Percentiles rank a stretch among this genome's conserved stretches.
Evolutionary conservation across 768 basidiomycete species (phyloP).

Genomic region (Mycena belliarum): DNA sequence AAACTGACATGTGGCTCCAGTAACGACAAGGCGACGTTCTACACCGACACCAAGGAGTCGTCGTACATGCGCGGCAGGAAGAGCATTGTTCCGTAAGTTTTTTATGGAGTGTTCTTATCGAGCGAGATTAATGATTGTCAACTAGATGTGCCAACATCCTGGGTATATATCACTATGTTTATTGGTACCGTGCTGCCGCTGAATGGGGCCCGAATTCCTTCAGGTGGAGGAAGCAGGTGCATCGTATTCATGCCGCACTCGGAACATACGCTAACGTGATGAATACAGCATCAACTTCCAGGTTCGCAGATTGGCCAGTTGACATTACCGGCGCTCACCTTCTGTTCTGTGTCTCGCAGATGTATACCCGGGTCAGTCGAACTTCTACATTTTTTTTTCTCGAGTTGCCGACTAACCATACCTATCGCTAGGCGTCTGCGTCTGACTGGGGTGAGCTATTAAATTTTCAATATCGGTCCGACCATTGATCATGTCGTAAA

Average conservation of each 20-base stretch:
- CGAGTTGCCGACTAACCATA: background rate
- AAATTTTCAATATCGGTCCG: background rate
- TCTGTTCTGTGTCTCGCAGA: constrained; percentile 34
- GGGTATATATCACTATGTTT: constrained; percentile 33
- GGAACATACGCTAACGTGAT: background rate
- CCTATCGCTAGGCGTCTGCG: constrained; percentile 53
- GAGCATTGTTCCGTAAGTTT: constrained; percentile 65
- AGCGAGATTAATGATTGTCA: too few species aligned
- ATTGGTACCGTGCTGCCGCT: background rate
- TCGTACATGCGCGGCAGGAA: constrained; percentile 60
- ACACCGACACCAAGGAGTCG: constrained; percentile 60
- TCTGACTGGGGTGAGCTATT: constrained; percentile 62
- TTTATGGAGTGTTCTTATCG: background rate
- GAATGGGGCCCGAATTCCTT: background rate
- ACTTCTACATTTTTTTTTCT: background rate
- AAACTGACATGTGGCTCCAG: constrained; percentile 32
- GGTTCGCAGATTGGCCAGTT: constrained; percentile 28
- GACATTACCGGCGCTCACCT: background rate
- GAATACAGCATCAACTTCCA: constrained; percentile 68
- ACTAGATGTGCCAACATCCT: constrained; percentile 68
- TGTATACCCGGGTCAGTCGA: constrained; percentile 63
- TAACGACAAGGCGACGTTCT: constrained; percentile 76
- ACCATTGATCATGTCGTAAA: constrained; percentile 29
- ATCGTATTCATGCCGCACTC: constrained; percentile 3
- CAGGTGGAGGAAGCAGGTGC: constrained; percentile 59